Percentiles rank a stretch among this genome's conserved stretches.
Evolutionary conservation across 176 grass and related monocot genomes (phyloP).

Genomic region (Hyparrhenia diplandra): DNA sequence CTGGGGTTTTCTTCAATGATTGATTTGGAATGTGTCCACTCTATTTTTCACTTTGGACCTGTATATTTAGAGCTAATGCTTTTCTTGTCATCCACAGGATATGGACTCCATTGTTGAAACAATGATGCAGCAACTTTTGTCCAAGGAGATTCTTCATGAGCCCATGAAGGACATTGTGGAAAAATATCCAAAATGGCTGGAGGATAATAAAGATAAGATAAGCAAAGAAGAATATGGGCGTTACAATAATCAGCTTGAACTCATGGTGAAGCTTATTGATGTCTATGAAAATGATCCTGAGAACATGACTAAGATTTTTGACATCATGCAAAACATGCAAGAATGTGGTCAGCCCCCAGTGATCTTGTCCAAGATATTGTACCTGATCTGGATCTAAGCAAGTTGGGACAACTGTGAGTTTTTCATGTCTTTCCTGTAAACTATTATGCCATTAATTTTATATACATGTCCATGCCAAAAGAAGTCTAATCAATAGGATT

Average conservation of each 20-base stretch:
- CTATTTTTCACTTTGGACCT: not conserved
- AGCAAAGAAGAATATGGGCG: constrained; percentile 71
- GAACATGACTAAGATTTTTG: constrained; percentile 80
- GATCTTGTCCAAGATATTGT: constrained; percentile 90
- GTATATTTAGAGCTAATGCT: not conserved
- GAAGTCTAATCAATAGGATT: not conserved
- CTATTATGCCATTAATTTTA: not conserved
- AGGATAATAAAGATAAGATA: constrained; percentile 72
- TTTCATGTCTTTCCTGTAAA: not conserved
- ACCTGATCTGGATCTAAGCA: constrained; percentile 83
- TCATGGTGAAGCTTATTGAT: constrained; percentile 75
- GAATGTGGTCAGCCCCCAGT: constrained; percentile 88
- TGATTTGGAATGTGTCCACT: not conserved
- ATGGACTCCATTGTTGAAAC: constrained; percentile 96
- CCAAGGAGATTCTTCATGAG: constrained; percentile 94
- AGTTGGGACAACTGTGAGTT: constrained; percentile 83
- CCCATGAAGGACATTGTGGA: constrained; percentile 97
- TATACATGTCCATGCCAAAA: not conserved
- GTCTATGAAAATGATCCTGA: constrained; percentile 85
- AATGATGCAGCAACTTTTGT: constrained; percentile 97
- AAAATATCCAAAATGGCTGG: constrained; percentile 92
- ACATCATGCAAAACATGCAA: constrained; percentile 98
- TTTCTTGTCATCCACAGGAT: constrained; percentile 46
- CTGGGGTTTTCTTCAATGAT: not conserved
- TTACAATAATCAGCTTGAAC: constrained; percentile 66